Percentiles rank a stretch among this genome's conserved stretches.
Evolutionary conservation across 257 asterid genomes (phyloP).

Genomic region (Voacanga thouarsii): DNA sequence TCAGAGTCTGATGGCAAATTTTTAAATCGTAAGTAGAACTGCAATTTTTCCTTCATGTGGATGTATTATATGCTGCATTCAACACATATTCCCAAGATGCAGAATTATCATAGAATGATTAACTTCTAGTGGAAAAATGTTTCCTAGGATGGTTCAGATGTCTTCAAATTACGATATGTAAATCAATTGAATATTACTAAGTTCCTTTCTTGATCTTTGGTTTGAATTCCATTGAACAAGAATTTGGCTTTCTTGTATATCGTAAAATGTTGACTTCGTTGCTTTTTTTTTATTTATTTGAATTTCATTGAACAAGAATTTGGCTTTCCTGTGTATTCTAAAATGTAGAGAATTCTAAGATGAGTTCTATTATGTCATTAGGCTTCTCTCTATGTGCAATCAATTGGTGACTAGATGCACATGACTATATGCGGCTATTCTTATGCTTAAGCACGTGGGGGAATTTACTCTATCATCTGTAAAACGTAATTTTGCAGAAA

Average conservation of each 20-base stretch:
- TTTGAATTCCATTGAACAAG: neutral
- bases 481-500: neutral
- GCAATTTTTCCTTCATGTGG: neutral
- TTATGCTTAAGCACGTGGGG: neutral
- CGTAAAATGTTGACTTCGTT: neutral
- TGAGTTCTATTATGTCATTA: too few species aligned
- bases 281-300: neutral
- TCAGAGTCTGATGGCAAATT: neutral
- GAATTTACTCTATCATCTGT: neutral
- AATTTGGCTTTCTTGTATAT: neutral
- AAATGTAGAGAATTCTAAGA: neutral
- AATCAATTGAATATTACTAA: neutral
- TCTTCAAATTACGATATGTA: neutral
- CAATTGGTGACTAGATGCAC: neutral
- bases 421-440: neutral
- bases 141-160: neutral
- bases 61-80: neutral
- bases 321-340: neutral
- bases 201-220: neutral
- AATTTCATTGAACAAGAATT: neutral
- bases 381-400: neutral
- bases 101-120: neutral
- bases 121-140: neutral
- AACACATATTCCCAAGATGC: neutral
- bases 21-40: neutral